Percentiles rank a stretch among this genome's conserved stretches.
These are phyloP conservation scores for Pyrus hybrid DNA, from an alignment of 331 rosid species.

Conservation along the genomic window DNA sequence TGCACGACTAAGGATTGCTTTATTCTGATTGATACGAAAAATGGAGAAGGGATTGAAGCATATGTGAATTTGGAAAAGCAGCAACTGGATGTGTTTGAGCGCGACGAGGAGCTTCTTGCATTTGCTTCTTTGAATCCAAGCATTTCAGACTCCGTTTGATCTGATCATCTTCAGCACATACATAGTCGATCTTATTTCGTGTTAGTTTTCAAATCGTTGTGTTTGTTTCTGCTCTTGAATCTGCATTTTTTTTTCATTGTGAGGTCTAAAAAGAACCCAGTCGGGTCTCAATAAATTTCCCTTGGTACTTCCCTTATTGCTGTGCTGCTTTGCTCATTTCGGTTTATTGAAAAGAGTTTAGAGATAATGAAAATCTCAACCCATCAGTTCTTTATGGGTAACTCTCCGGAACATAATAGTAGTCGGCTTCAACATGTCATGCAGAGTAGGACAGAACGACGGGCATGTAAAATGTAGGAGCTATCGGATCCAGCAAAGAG, in stretches of 20 bases:
- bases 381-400: too few species aligned
- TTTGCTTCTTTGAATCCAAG: slow-evolving; percentile 15
- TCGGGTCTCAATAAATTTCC: too few species aligned
- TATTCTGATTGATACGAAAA: slow-evolving; percentile 5
- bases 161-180: background rate
- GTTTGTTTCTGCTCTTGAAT: background rate
- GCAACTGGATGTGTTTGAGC: background rate
- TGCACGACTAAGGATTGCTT: background rate
- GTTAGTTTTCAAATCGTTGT: background rate
- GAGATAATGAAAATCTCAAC: too few species aligned
- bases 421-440: too few species aligned
- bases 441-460: background rate
- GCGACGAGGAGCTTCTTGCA: slow-evolving; percentile 1
- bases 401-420: too few species aligned
- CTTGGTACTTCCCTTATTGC: too few species aligned
- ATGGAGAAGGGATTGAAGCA: slow-evolving; percentile 20
- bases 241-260: background rate
- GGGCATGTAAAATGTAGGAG: slow-evolving; percentile 2
- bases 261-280: too few species aligned
- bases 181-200: background rate
- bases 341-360: too few species aligned
- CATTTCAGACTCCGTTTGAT: background rate
- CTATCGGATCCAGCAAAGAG: slow-evolving; percentile 13
- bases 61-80: slow-evolving; percentile 7
- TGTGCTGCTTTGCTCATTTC: too few species aligned